Evolutionary conservation across 2,329 filamentous ascomycete genomes (phyloP).

Genomic region (Whalleya microplaca): DNA sequence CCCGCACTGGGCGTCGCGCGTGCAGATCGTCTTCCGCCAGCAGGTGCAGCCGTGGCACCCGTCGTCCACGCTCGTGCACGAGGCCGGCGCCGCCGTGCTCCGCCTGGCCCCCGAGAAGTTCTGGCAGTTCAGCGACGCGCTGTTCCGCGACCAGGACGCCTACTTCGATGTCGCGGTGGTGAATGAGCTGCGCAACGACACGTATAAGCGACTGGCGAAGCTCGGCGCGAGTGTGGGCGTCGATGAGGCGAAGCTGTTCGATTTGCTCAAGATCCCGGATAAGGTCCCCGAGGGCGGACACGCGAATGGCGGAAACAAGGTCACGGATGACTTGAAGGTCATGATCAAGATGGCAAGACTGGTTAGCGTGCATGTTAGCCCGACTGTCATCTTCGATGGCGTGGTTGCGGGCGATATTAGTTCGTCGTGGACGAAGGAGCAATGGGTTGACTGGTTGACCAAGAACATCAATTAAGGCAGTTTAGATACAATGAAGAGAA

Average conservation of each 20-base stretch:
- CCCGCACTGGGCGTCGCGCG: constrained; percentile 56
- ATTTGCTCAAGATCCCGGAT: constrained; percentile 69
- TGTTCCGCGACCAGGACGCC: constrained; percentile 68
- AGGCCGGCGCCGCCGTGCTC: constrained; percentile 82
- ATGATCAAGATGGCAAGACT: constrained; percentile 79
- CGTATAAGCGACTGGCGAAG: constrained; percentile 77
- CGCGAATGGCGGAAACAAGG: constrained; percentile 78
- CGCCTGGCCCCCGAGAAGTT: constrained; percentile 71
- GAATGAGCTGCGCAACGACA: constrained; percentile 81
- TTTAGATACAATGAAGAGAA: background rate
- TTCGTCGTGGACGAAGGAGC: constrained; percentile 75
- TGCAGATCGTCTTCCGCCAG: constrained; percentile 84
- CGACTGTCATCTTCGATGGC: constrained; percentile 87
- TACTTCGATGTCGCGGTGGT: constrained; percentile 89
- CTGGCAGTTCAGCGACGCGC: constrained; percentile 74
- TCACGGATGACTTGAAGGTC: constrained; percentile 84
- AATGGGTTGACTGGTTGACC: constrained; percentile 85
- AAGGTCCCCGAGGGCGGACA: constrained; percentile 68
- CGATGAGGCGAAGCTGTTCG: constrained; percentile 70
- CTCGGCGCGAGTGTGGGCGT: constrained; percentile 73
- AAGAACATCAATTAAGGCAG: constrained; percentile 51
- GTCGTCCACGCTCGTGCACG: constrained; percentile 77
- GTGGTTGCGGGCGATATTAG: constrained; percentile 79
- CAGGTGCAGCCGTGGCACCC: constrained; percentile 97
- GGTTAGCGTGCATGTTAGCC: constrained; percentile 85